These are phyloP conservation scores for Dalbergia cochinchinensis DNA, from an alignment of 306 rosid genomes.

Conservation along the genomic window DNA sequence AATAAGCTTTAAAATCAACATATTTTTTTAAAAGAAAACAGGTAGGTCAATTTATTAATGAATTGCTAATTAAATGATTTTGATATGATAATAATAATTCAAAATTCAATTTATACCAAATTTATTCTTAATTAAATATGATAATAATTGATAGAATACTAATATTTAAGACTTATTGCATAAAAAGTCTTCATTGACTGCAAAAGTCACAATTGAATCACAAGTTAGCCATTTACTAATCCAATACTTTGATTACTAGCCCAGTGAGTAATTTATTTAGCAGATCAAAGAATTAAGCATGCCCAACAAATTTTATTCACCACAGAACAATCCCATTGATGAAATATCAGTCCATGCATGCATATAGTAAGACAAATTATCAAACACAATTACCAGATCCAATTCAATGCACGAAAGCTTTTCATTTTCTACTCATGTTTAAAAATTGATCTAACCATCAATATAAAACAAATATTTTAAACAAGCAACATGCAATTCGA, in stretches of 20 bases:
- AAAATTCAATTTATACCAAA: too few species aligned
- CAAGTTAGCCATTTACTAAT: constrained; percentile 25
- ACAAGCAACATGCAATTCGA: too few species aligned
- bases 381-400: not conserved
- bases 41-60: too few species aligned
- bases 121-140: too few species aligned
- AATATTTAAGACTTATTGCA: too few species aligned
- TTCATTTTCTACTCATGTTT: not conserved
- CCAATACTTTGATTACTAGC: not conserved
- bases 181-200: constrained; percentile 97
- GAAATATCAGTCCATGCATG: not conserved
- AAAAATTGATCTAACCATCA: too few species aligned
- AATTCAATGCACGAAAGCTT: constrained; percentile 16
- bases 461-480: too few species aligned
- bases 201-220: constrained; percentile 31
- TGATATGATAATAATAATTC: too few species aligned
- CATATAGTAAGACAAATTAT: not conserved
- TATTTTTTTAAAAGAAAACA: too few species aligned
- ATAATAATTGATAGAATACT: too few species aligned
- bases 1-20: too few species aligned
- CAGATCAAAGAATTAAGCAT: not conserved
- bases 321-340: not conserved
- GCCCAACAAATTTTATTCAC: not conserved
- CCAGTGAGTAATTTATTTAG: not conserved
- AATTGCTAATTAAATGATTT: too few species aligned